Percentiles rank a stretch among this genome's conserved stretches.
Evolutionary conservation across 306 rosid genomes (phyloP).

Genomic region (Castanopsis chinensis): DNA sequence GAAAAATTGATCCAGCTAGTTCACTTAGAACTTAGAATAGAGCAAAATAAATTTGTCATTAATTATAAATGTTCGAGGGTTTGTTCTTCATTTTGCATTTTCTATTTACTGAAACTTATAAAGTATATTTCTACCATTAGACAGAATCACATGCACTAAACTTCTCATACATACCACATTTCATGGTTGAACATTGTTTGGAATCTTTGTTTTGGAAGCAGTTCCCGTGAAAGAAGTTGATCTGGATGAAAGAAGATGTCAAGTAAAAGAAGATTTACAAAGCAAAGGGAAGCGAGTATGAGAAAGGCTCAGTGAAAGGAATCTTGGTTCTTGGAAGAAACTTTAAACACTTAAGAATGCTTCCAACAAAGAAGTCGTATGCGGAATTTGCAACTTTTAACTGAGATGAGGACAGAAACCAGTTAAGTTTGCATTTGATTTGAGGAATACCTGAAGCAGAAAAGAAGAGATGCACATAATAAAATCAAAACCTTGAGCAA

Average conservation of each 20-base stretch:
- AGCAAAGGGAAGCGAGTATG: constrained; percentile 17
- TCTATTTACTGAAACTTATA: background rate
- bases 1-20: background rate
- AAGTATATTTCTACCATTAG: background rate
- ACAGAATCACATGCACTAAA: background rate
- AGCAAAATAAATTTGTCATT: background rate
- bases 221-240: constrained; percentile 75
- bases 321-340: constrained; percentile 95
- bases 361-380: constrained; percentile 76
- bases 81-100: background rate
- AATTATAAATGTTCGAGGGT: background rate
- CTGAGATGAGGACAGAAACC: constrained; percentile 69
- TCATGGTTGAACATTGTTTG: constrained; percentile 60
- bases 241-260: constrained; percentile 41
- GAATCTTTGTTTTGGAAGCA: constrained; percentile 57
- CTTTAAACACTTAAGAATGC: constrained; percentile 76
- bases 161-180: constrained; percentile 59
- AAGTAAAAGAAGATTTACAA: constrained; percentile 26
- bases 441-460: constrained; percentile 63
- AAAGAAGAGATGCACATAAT: constrained; percentile 3
- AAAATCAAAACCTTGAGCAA: constrained; percentile 17
- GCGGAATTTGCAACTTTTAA: constrained; percentile 80
- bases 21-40: background rate
- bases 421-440: constrained; percentile 41
- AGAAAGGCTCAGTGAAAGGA: constrained; percentile 21